Percentiles rank a stretch among this genome's conserved stretches.
phyloP scores from a whole-genome alignment of 192 early-diverging fungal genomes.

The Coemansia sp. region DNA sequence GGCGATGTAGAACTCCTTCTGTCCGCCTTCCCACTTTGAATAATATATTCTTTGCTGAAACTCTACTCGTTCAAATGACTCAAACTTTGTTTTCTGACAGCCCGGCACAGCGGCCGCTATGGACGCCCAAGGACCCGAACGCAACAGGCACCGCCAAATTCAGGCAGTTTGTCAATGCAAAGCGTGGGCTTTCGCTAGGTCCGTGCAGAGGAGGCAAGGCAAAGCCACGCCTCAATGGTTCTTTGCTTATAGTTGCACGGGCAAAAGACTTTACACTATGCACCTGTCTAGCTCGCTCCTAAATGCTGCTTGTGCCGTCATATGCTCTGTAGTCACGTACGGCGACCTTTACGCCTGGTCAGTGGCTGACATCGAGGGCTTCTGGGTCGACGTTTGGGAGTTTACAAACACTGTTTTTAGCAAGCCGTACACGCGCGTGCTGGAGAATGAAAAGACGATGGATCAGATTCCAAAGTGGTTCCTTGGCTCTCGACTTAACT shows the following conservation, averaged over 20 bases:
- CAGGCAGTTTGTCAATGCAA: constrained; percentile 65
- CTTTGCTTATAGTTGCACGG: too few species aligned
- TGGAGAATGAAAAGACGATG: constrained; percentile 74
- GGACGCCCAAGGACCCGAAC: constrained; percentile 57
- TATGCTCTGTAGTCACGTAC: constrained; percentile 49
- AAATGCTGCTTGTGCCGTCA: too few species aligned
- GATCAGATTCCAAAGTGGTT: constrained; percentile 91
- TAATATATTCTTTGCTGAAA: neutral
- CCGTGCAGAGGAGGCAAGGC: neutral
- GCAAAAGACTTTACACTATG: too few species aligned
- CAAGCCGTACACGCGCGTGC: constrained; percentile 39
- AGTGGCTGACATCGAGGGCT: constrained; percentile 62
- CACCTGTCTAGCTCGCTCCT: too few species aligned
- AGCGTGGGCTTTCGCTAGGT: constrained; percentile 51
- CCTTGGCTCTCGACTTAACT: constrained; percentile 76
- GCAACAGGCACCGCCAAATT: constrained; percentile 70
- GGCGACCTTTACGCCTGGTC: constrained; percentile 83
- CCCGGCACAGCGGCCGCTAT: constrained; percentile 38
- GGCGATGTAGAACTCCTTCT: too few species aligned
- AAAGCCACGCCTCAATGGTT: too few species aligned
- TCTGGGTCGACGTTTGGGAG: constrained; percentile 88
- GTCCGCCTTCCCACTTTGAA: neutral
- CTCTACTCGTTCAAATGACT: constrained; percentile 16
- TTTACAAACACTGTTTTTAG: constrained; percentile 47
- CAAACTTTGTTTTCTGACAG: neutral